Base-by-base conservation (phyloP, 2,329 filamentous ascomycete genomes). In the Hypocrella siamensis region DNA sequence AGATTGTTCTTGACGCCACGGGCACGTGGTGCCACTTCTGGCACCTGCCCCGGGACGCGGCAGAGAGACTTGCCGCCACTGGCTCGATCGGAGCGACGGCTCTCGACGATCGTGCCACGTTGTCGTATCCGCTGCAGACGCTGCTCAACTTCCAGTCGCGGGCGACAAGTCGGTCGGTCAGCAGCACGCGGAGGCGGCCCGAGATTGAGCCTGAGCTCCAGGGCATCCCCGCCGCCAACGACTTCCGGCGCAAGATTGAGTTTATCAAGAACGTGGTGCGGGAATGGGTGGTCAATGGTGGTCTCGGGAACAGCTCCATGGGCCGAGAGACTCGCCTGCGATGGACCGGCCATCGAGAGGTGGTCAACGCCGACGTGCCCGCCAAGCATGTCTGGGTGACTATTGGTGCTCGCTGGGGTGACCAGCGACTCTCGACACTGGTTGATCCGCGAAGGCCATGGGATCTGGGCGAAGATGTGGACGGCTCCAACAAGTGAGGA, bases 1-100 rank as follows among this genome's bases (percentile, higher is more conserved):
- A 90, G 56, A 70, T 90, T 33, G 77, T 88, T 10, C 58, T 90
- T 17, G 81, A 83, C 35, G 60, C 76, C 1, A 70, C 78, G 19
- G 81, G 79, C n/a, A 72, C 67, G 2, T 79, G 75, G 64, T 78
- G 79, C 42, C 78, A 82, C 48, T 83, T 85, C 48, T 80, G 80
- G 58, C 77, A 82, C 45, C 69, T 86, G 15, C 72, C 79, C 0
- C 60, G 72, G n/a, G 71, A 79, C 36, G 80, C 79, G 1, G 74
- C 79, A 3, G 61, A 70, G 40, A 67, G 73, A 25, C 67, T 88
- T 9, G 63, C 70, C 3, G 55, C 64, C 19, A 73, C 71, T 2
- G 75, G 77, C 34, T 69, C 72, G n/a, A 70, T 84, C 31, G 70
- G 73, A 30, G 69, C 79, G 40, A 65, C 75, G n/a, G 76, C 76